A percentile compares a stretch with the other conserved stretches of the same genome.
These are phyloP conservation scores for Malbranchea cinnamomea DNA, from an alignment of 2,329 filamentous ascomycete genomes.

Conservation along the genomic window DNA sequence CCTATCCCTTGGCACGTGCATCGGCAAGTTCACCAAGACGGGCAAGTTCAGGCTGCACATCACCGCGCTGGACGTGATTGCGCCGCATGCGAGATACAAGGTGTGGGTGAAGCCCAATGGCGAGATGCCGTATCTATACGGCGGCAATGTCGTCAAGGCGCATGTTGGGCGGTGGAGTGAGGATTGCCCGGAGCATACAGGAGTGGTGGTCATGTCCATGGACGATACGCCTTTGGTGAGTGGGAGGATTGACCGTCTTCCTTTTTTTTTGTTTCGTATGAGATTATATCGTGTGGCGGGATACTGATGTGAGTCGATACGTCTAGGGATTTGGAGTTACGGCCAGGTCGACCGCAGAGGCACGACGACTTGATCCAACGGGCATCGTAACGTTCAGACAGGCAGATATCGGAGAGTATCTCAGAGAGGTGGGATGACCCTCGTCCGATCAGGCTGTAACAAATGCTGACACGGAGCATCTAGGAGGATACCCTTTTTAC, in stretches of 20 bases:
- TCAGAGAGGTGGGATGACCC: conserved; percentile 48
- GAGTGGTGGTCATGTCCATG: conserved; percentile 81
- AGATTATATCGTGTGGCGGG: conserved; percentile 3
- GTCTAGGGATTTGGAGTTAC: conserved; percentile 88
- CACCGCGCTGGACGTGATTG: conserved; percentile 72
- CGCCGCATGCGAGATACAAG: conserved; percentile 87
- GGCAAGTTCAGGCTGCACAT: conserved; percentile 92
- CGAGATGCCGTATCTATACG: conserved; percentile 95
- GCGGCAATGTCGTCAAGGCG: conserved; percentile 72
- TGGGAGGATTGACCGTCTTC: too few relatives aligned
- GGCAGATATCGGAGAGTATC: conserved; percentile 85
- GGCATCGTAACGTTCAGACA: conserved; percentile 81
- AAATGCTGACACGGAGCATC: conserved; percentile 9
- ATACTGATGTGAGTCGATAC: too few relatives aligned
- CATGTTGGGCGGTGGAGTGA: conserved; percentile 75
- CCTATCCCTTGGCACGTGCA: conserved; percentile 73
- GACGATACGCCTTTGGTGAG: conserved; percentile 63
- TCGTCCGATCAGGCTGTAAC: background rate
- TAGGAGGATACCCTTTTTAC: conserved; percentile 49
- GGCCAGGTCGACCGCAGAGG: conserved; percentile 71
- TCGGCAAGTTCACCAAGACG: conserved; percentile 76
- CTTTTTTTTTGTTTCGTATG: background rate
- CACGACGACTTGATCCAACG: conserved; percentile 73
- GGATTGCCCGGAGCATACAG: conserved; percentile 85
- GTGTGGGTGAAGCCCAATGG: conserved; percentile 94